These are phyloP conservation scores for Wallacemonas rigidus DNA, from an alignment of 208 protist species.

Conservation along the genomic window DNA sequence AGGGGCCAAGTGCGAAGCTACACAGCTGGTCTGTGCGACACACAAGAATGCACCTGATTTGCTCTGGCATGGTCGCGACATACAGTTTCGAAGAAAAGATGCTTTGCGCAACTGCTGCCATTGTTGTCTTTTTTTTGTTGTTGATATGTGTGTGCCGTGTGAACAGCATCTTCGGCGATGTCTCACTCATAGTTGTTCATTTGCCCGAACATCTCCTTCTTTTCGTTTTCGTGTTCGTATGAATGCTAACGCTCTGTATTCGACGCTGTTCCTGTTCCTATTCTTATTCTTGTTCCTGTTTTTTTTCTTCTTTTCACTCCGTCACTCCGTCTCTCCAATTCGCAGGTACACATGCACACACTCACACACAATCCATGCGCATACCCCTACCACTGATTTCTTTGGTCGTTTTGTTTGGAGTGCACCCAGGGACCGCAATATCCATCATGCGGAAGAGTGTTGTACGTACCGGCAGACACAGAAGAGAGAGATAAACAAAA, in stretches of 20 bases:
- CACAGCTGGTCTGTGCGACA: too few species aligned
- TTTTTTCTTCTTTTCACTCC: slow-evolving; percentile 15
- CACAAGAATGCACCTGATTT: background rate
- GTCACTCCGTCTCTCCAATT: background rate
- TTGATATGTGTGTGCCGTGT: slow-evolving; percentile 6
- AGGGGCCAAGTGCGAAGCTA: background rate
- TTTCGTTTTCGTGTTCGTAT: too few species aligned
- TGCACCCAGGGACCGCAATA: too few species aligned
- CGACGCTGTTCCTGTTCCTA: background rate
- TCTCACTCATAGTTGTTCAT: too few species aligned
- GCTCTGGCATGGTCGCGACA: slow-evolving; percentile 1
- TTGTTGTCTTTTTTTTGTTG: slow-evolving; percentile 16
- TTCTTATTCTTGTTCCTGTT: slow-evolving; percentile 9
- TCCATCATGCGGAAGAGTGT: too few species aligned
- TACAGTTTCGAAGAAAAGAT: too few species aligned
- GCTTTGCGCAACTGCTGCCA: background rate
- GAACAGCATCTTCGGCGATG: background rate
- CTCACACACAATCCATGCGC: too few species aligned
- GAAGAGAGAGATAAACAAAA: background rate
- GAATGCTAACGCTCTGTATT: too few species aligned
- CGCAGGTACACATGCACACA: too few species aligned
- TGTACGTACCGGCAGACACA: background rate
- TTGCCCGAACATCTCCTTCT: too few species aligned
- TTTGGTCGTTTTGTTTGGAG: too few species aligned
- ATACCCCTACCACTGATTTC: too few species aligned